Evolutionary conservation across 2,329 filamentous ascomycete genomes (phyloP), one percentile per base, ranked within the genome.

Genomic region (Neonectria hederae): DNA sequence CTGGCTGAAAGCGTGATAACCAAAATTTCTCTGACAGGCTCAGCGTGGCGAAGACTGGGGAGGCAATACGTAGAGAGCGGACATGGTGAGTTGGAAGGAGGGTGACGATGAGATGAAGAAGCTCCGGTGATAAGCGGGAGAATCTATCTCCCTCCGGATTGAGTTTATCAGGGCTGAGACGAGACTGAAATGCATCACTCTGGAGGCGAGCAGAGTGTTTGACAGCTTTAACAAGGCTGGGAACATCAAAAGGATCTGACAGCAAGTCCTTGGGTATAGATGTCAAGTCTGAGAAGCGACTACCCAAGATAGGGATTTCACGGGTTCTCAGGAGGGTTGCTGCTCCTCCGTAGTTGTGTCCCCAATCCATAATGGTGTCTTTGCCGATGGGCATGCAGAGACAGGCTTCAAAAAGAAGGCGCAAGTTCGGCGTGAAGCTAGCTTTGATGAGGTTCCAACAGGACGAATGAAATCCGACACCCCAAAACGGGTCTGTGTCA

Each of bases 331-430:
- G 10, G 8, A 54, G 13, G 6, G 13, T 17, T 24, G 52, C 56
- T 1, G 49, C 65, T 42, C 58, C 59, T 28, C 49, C 59, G 22
- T 70, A 70, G n/a, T 63, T 10, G n/a, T 69, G 65, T 3, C 69
- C 63, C 63, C 65, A 69, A 42, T 69, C 22, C 10, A 59, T 10
- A 10, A 69, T 49, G 13, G 14, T 9, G 0, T 51, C 13, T 4
- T 1, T 6, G 14, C 57, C 59, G 0, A 42, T 32, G 8, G 67
- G 65, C 32, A 63, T 59, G 0, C 65, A 69, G n/a, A 56, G 52
- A 30, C 54, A 62, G 26, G 54, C 40, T 2, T 43, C 24, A 22
- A 69, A 68, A 17, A 70, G 51, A 14, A 10, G 22, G 2, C 13
- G 6, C 7, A 63, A 13, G 21, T 65, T 54, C 3, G 48, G 56